Evolutionary conservation across 345 rosid genomes (phyloP).

Genomic region (Citrus glauca): DNA sequence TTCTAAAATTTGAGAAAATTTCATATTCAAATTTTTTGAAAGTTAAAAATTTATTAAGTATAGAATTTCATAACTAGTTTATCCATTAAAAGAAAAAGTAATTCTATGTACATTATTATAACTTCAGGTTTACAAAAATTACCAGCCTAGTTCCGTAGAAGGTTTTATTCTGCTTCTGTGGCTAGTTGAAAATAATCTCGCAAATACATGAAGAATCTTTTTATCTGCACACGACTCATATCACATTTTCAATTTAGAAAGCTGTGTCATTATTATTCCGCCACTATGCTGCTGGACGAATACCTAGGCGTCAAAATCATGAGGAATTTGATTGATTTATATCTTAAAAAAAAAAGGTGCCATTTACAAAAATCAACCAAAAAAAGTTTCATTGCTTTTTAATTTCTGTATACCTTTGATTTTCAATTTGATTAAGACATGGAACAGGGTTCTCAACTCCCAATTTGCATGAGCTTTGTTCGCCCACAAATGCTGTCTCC

Average conservation of each 20-base stretch:
- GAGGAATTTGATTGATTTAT: neutral
- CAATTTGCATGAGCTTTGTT: constrained; percentile 11
- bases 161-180: too few species aligned
- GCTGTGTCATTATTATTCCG: neutral
- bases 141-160: too few species aligned
- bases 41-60: neutral
- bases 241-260: neutral
- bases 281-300: neutral
- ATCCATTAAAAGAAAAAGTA: too few species aligned
- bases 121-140: too few species aligned
- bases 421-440: constrained; percentile 14
- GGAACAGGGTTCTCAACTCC: constrained; percentile 32
- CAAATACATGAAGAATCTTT: neutral
- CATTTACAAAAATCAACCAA: neutral
- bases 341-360: neutral
- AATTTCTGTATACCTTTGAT: neutral
- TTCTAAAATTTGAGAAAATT: neutral
- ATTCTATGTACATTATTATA: too few species aligned
- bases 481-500: neutral
- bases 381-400: neutral
- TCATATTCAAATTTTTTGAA: neutral
- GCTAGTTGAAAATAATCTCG: neutral
- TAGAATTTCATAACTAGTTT: too few species aligned
- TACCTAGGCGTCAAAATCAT: neutral
- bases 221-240: neutral